These are phyloP conservation scores for Ascochyta koolunga DNA, from an alignment of 2,329 filamentous ascomycete species.

Conservation along the genomic window DNA sequence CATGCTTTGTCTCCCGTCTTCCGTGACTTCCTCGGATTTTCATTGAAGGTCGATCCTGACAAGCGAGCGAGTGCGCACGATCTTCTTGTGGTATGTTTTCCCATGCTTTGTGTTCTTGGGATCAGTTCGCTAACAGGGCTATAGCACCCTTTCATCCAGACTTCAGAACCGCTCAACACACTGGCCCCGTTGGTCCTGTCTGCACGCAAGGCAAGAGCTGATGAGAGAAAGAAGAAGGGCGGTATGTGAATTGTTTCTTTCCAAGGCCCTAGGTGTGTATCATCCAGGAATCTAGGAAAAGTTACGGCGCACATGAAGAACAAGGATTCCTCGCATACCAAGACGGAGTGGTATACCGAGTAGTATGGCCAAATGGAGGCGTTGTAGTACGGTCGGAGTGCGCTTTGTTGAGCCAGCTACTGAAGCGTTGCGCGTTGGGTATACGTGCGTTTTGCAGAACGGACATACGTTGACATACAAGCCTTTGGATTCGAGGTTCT, in stretches of 20 bases:
- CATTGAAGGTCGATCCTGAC: slow-evolving; percentile 94
- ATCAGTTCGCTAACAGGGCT: slow-evolving; percentile 16
- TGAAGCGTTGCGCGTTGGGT: neutral
- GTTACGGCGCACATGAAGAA: slow-evolving; percentile 25
- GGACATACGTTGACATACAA: neutral
- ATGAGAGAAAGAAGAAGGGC: slow-evolving; percentile 67
- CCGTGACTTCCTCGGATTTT: slow-evolving; percentile 89
- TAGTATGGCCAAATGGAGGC: slow-evolving; percentile 35
- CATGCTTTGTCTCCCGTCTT: slow-evolving; percentile 81
- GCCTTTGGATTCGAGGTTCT: slow-evolving; percentile 1
- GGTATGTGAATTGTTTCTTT: slow-evolving; percentile 42
- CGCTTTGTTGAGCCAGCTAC: neutral
- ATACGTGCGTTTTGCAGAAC: slow-evolving; percentile 1
- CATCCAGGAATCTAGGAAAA: slow-evolving; percentile 33
- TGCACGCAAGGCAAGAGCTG: slow-evolving; percentile 81
- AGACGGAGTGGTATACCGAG: slow-evolving; percentile 33
- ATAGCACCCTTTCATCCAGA: slow-evolving; percentile 58
- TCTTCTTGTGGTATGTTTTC: slow-evolving; percentile 77
- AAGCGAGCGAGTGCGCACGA: slow-evolving; percentile 96
- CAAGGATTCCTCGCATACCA: slow-evolving; percentile 24
- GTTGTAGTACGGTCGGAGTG: slow-evolving; percentile 6
- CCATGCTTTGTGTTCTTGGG: neutral
- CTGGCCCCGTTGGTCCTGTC: slow-evolving; percentile 86
- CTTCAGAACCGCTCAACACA: slow-evolving; percentile 63
- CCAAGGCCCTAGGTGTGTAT: slow-evolving; percentile 32